phyloP scores from a whole-genome alignment of 306 rosid species.

The Macrotyloma uniflorum region DNA sequence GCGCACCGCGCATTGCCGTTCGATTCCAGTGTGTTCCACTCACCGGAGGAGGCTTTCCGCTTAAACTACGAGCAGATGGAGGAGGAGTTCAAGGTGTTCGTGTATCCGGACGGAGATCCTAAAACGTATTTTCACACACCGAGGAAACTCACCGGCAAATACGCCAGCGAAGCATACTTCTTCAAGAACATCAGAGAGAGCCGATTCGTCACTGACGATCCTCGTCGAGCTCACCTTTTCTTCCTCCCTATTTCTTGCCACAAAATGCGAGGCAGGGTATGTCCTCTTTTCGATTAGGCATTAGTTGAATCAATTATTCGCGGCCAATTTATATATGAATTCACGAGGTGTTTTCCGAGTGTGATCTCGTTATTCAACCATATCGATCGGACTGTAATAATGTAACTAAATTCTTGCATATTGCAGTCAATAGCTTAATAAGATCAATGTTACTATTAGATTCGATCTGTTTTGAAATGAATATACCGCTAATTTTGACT shows the following conservation, averaged over 20 bases:
- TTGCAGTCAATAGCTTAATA: neutral
- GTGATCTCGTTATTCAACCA: neutral
- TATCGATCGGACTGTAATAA: neutral
- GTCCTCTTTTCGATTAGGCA: neutral
- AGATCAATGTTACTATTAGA: neutral
- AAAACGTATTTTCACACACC: conserved; percentile 38
- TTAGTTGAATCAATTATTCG: neutral
- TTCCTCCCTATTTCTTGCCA: conserved; percentile 46
- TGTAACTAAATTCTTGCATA: neutral
- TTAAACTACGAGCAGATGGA: conserved; percentile 37
- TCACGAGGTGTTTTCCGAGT: neutral
- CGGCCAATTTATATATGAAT: neutral
- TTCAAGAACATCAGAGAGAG: conserved; percentile 45
- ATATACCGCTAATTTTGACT: neutral
- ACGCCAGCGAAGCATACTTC: conserved; percentile 42
- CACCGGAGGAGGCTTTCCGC: conserved; percentile 21
- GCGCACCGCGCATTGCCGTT: neutral
- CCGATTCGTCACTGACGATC: conserved; percentile 33
- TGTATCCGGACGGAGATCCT: conserved; percentile 38
- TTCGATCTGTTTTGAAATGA: neutral
- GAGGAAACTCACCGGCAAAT: conserved; percentile 35
- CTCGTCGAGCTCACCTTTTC: conserved; percentile 41
- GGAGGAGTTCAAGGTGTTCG: conserved; percentile 40
- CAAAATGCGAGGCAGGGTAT: conserved; percentile 44
- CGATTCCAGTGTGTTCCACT: conserved; percentile 11